phyloP scores from a whole-genome alignment of 345 rosid species.

The Populus tremula region DNA sequence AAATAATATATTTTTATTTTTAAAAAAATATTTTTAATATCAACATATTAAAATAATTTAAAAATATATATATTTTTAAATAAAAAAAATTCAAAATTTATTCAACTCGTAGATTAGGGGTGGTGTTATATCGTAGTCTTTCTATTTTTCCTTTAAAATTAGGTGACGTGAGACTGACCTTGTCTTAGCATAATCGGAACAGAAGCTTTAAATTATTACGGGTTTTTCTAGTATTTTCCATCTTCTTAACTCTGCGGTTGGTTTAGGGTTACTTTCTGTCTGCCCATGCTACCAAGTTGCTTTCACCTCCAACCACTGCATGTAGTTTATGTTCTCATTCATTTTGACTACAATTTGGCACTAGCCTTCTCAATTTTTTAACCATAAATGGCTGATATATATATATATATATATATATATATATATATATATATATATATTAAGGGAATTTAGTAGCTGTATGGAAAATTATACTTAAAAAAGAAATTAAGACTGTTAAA shows the following conservation, averaged over 20 bases:
- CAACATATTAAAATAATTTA: too few species aligned
- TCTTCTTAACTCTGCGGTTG: slow-evolving; percentile 6
- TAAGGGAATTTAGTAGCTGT: not conserved
- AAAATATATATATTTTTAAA: too few species aligned
- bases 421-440: not conserved
- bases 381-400: not conserved
- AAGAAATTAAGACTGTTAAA: not conserved
- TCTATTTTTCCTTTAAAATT: not conserved
- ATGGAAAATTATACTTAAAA: not conserved
- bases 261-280: slow-evolving; percentile 11
- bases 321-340: not conserved
- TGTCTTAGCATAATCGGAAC: slow-evolving; percentile 8
- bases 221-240: not conserved
- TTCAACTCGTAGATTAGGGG: too few species aligned
- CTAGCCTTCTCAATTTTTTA: not conserved
- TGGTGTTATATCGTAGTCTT: not conserved
- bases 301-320: slow-evolving; percentile 3
- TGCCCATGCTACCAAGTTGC: not conserved
- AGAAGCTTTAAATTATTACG: slow-evolving; percentile 3
- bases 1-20: too few species aligned
- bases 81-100: too few species aligned
- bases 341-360: slow-evolving; percentile 10
- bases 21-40: too few species aligned
- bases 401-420: too few species aligned
- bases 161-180: slow-evolving; percentile 21